These are phyloP conservation scores for Talaromyces marneffei DNA, from an alignment of 2,329 filamentous ascomycete genomes.

Conservation along the genomic window DNA sequence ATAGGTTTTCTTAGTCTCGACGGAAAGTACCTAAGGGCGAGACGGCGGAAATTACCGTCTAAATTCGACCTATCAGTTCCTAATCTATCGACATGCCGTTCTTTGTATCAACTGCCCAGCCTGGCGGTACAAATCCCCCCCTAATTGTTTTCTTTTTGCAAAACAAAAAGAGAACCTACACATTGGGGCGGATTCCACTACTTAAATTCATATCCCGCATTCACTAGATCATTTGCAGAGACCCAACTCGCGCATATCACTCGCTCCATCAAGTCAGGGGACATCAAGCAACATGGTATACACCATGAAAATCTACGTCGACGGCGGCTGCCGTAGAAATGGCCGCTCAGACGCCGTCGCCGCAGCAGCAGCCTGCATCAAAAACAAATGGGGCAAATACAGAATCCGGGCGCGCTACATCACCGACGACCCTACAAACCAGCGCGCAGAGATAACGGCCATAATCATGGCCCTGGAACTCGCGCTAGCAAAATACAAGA, in stretches of 20 bases:
- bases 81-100: too few relatives aligned
- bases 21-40: neutral
- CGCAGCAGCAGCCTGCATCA: neutral
- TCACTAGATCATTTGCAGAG: neutral
- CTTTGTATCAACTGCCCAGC: neutral
- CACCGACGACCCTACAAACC: neutral
- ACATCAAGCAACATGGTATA: neutral
- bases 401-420: neutral
- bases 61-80: neutral
- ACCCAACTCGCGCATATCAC: neutral
- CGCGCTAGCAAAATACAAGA: neutral
- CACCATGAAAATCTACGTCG: slow-evolving; percentile 2
- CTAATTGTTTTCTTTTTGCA: too few relatives aligned
- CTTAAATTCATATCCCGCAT: too few relatives aligned
- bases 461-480: slow-evolving; percentile 1
- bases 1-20: too few relatives aligned
- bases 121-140: too few relatives aligned
- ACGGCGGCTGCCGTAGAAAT: neutral
- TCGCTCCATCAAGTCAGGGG: neutral
- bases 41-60: neutral
- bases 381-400: neutral
- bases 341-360: neutral
- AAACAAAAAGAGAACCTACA: neutral
- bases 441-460: neutral
- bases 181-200: too few relatives aligned